A percentile compares a stretch with the other conserved stretches of the same genome.
phyloP scores from a whole-genome alignment of 2,329 filamentous ascomycete genomes.

The Aaosphaeria pasadenensis region DNA sequence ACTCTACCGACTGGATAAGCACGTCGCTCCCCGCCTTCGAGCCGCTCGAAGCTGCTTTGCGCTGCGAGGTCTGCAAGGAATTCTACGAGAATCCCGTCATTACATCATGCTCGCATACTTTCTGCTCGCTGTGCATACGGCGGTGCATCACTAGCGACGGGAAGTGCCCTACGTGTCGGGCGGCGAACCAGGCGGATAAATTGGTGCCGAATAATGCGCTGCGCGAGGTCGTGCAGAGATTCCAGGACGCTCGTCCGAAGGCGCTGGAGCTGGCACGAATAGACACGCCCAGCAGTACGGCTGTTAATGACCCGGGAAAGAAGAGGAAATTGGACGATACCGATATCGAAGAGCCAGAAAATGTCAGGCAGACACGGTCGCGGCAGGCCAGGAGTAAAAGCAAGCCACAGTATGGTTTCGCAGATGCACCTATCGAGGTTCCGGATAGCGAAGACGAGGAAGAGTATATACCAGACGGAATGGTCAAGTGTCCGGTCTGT shows the following conservation, averaged over 20 bases:
- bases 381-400: constrained; percentile 39
- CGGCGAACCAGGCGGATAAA: constrained; percentile 77
- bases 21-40: constrained; percentile 67
- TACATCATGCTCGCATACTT: constrained; percentile 91
- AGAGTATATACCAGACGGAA: constrained; percentile 60
- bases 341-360: constrained; percentile 42
- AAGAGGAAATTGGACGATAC: constrained; percentile 54
- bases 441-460: constrained; percentile 38
- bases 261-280: constrained; percentile 63
- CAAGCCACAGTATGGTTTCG: constrained; percentile 25
- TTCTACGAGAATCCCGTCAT: constrained; percentile 94
- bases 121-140: constrained; percentile 94
- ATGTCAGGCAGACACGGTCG: constrained; percentile 33
- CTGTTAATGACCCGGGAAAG: constrained; percentile 15
- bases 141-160: constrained; percentile 78
- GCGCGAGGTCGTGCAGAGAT: constrained; percentile 79
- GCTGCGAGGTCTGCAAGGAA: constrained; percentile 97
- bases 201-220: constrained; percentile 81
- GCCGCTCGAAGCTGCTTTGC: constrained; percentile 76
- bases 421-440: constrained; percentile 31
- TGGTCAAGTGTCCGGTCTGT: constrained; percentile 84
- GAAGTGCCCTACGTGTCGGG: constrained; percentile 82
- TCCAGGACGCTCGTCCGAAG: constrained; percentile 61
- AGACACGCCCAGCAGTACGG: constrained; percentile 34
- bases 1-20: constrained; percentile 80